phyloP scores from a whole-genome alignment of 257 asterid species.

The Datura wrightii region DNA sequence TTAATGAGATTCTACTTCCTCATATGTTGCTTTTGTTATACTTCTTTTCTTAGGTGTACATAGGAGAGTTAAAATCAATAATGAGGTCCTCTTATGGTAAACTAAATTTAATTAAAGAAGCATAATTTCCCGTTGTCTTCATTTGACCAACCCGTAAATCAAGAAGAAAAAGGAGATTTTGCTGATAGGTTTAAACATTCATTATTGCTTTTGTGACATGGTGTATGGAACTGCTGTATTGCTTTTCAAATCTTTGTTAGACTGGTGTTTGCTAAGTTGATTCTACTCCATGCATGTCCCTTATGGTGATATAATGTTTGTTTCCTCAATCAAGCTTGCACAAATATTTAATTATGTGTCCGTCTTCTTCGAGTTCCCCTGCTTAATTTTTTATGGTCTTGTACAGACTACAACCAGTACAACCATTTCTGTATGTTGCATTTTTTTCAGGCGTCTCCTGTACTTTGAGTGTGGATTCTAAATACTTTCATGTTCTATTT shows the following conservation, averaged over 20 bases:
- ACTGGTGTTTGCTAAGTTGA: not conserved
- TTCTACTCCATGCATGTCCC: not conserved
- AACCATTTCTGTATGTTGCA: constrained; percentile 13
- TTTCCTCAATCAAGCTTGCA: constrained; percentile 4
- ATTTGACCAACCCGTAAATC: not conserved
- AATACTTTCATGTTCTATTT: constrained; percentile 32
- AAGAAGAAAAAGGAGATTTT: not conserved
- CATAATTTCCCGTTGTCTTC: not conserved
- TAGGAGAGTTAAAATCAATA: not conserved
- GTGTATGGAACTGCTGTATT: not conserved
- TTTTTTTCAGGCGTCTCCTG: constrained; percentile 14
- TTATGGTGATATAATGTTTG: constrained; percentile 6
- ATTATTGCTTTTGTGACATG: not conserved
- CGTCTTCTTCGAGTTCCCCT: not conserved
- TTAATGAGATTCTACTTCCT: constrained; percentile 13
- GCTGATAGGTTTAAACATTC: not conserved
- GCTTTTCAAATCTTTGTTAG: not conserved
- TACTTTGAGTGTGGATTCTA: not conserved
- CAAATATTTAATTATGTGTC: not conserved
- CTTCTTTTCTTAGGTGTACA: not conserved
- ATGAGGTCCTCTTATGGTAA: not conserved
- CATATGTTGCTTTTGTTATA: not conserved
- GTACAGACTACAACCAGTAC: not conserved
- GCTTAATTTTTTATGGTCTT: not conserved
- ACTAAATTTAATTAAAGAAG: not conserved